phyloP scores from a whole-genome alignment of 768 basidiomycete species.

The Hydnum rufescens region DNA sequence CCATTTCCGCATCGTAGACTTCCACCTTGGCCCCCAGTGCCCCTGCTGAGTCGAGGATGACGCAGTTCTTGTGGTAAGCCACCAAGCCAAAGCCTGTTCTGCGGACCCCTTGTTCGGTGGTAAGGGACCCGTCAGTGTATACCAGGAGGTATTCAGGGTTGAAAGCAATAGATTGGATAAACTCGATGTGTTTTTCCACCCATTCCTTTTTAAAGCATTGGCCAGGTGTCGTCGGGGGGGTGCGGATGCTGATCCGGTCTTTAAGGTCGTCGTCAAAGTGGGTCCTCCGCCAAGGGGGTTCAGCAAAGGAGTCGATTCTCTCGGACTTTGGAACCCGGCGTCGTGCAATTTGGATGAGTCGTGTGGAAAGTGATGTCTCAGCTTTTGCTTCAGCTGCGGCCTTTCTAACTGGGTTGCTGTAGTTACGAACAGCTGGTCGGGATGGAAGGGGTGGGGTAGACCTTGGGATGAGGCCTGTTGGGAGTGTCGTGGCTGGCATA shows the following conservation, averaged over 20 bases:
- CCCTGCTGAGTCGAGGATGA: neutral
- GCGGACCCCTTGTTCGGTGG: neutral
- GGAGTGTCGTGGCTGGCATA: too few relatives aligned
- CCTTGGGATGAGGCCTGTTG: too few relatives aligned
- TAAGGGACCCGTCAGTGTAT: neutral
- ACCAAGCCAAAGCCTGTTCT: neutral
- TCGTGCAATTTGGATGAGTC: neutral
- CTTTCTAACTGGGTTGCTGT: too few relatives aligned
- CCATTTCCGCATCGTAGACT: neutral
- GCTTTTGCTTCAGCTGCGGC: too few relatives aligned
- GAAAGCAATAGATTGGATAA: neutral
- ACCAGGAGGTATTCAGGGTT: neutral
- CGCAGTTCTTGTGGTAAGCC: neutral
- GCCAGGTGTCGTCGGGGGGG: neutral
- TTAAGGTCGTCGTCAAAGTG: neutral
- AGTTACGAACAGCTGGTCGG: too few relatives aligned
- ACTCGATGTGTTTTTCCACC: neutral
- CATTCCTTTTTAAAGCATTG: neutral
- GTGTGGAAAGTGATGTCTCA: neutral
- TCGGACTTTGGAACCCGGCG: neutral
- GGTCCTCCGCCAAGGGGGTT: neutral
- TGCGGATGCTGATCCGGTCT: neutral
- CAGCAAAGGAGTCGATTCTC: neutral
- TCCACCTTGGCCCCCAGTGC: too few relatives aligned
- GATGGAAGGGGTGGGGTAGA: too few relatives aligned